A percentile compares a stretch with the other conserved stretches of the same genome.
These are phyloP conservation scores for Trichoderma simmonsii DNA, from an alignment of 2,329 filamentous ascomycete species.

Conservation along the genomic window DNA sequence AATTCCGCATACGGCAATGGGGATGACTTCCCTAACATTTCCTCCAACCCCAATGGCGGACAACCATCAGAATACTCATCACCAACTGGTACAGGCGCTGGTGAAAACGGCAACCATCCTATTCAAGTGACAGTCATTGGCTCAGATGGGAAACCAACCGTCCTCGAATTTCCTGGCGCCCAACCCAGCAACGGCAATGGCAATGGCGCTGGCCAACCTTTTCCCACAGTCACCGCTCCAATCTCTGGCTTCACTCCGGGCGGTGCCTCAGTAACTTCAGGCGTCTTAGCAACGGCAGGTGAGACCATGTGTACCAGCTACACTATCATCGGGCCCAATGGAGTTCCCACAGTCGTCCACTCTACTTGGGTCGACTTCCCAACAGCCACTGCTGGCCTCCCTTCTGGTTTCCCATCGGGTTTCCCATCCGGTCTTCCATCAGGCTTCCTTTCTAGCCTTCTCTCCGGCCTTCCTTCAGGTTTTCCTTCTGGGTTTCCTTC, in stretches of 20 bases:
- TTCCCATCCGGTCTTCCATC: constrained; percentile 1
- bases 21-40: background rate
- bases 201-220: constrained; percentile 9
- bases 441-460: background rate
- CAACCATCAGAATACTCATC: constrained; percentile 16
- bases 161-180: constrained; percentile 21
- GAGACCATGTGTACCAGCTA: constrained; percentile 22
- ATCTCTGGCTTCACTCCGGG: background rate
- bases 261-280: background rate
- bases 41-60: background rate
- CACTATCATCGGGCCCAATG: constrained; percentile 34
- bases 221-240: background rate
- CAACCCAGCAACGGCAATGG: constrained; percentile 13
- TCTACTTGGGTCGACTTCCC: constrained; percentile 32
- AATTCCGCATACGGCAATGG: constrained; percentile 5
- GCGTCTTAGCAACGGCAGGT: background rate
- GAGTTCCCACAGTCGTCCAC: constrained; percentile 34
- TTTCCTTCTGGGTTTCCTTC: background rate
- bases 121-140: constrained; percentile 24
- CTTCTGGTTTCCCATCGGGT: constrained; percentile 18
- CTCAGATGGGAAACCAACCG: constrained; percentile 28
- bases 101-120: background rate
- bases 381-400: background rate
- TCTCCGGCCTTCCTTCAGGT: background rate
- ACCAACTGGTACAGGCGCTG: constrained; percentile 20